Conservation (phyloP, 1,139 yeast species). For the Sugiyamaella pinicola region DNA sequence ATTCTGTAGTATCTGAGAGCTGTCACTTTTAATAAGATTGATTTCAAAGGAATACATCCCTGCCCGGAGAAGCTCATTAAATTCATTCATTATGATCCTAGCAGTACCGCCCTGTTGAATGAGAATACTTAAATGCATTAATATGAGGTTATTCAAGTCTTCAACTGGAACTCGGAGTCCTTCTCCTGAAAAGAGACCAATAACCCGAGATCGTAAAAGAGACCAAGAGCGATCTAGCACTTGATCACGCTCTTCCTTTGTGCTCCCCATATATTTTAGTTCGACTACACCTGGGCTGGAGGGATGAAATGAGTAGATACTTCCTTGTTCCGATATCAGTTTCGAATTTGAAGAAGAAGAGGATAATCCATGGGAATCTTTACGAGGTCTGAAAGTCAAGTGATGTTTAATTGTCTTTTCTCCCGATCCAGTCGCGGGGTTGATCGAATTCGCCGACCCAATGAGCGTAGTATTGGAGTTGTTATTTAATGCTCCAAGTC, state of each 20-base stretch:
- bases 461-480: constrained; percentile 10
- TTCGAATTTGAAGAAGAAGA: constrained; percentile 54
- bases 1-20: constrained; percentile 36
- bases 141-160: constrained; percentile 54
- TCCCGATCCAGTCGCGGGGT: constrained; percentile 7
- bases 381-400: constrained; percentile 44
- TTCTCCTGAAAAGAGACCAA: constrained; percentile 55
- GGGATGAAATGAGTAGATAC: constrained; percentile 53
- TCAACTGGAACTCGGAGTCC: constrained; percentile 56
- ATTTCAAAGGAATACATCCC: constrained; percentile 49
- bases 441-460: constrained; percentile 19
- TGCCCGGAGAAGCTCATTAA: constrained; percentile 50
- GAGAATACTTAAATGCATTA: constrained; percentile 50
- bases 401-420: constrained; percentile 45
- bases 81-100: constrained; percentile 47
- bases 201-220: constrained; percentile 47
- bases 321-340: constrained; percentile 47
- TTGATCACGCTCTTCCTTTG: constrained; percentile 50
- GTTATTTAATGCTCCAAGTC: neutral
- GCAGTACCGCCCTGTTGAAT: constrained; percentile 47
- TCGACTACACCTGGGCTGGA: constrained; percentile 40
- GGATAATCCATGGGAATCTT: constrained; percentile 48
- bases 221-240: constrained; percentile 55
- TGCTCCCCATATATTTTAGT: constrained; percentile 38
- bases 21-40: constrained; percentile 29